phyloP scores from a whole-genome alignment of 78 protist species.

The Cavenderia fasciculata region DNA sequence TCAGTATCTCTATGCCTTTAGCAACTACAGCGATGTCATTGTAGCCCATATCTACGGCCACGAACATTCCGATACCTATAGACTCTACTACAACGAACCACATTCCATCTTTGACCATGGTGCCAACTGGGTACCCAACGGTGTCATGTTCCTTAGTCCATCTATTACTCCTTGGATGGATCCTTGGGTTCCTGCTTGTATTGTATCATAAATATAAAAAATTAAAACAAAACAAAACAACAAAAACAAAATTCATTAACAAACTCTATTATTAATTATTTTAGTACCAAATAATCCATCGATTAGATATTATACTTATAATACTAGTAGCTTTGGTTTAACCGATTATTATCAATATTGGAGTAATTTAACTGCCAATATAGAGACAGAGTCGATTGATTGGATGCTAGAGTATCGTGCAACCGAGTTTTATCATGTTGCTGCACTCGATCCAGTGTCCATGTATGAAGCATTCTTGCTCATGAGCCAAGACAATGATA shows the following conservation, averaged over 20 bases:
- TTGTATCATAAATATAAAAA: too few relatives aligned
- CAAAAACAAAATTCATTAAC: too few relatives aligned
- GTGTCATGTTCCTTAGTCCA: conserved; percentile 63
- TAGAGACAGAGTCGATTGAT: not conserved
- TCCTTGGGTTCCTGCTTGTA: conserved; percentile 27
- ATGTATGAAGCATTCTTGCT: conserved; percentile 51
- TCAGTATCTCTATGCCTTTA: not conserved
- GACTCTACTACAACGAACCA: conserved; percentile 22
- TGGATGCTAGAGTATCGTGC: conserved; percentile 48
- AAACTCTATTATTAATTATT: too few relatives aligned
- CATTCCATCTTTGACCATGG: not conserved
- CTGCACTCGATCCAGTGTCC: not conserved
- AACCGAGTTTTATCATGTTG: conserved; percentile 11
- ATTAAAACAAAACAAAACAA: too few relatives aligned
- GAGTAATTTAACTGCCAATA: conserved; percentile 44
- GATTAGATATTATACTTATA: conserved; percentile 5
- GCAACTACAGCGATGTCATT: not conserved
- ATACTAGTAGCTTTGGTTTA: not conserved
- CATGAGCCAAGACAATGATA: not conserved
- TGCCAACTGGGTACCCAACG: conserved; percentile 8
- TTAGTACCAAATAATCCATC: conserved; percentile 57
- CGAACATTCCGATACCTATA: conserved; percentile 51
- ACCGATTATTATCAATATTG: conserved; percentile 46
- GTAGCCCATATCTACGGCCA: conserved; percentile 57
- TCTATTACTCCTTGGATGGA: conserved; percentile 43